These are phyloP conservation scores for Hyaloraphidium curvatum DNA, from an alignment of 192 early-diverging fungal species.

Conservation along the genomic window DNA sequence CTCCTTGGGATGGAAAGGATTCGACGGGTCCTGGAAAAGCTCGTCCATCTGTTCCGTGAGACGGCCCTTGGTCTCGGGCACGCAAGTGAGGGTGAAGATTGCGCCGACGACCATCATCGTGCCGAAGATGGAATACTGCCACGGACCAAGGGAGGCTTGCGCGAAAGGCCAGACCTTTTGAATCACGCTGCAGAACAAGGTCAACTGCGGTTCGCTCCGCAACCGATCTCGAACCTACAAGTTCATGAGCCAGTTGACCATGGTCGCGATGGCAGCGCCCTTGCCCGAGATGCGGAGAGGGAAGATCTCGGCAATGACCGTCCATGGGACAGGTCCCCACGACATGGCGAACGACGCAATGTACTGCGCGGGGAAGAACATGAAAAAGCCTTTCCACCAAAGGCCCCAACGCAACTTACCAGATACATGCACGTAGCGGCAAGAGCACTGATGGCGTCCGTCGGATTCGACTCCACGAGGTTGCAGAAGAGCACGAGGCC, in stretches of 20 bases:
- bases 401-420: background rate
- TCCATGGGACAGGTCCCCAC: conserved; percentile 7
- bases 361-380: too few species aligned
- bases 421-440: background rate
- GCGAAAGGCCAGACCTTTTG: background rate
- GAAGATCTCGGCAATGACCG: conserved; percentile 4
- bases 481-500: background rate
- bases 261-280: background rate
- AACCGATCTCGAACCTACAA: background rate
- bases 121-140: background rate
- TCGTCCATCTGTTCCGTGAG: conserved; percentile 1
- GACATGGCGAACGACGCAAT: conserved; percentile 4
- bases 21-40: too few species aligned
- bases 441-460: background rate
- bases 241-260: conserved; percentile 1
- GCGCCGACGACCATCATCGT: too few species aligned
- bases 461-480: background rate
- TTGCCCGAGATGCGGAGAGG: conserved; percentile 4
- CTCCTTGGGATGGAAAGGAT: too few species aligned
- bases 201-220: too few species aligned
- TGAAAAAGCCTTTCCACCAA: conserved; percentile 1
- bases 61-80: conserved; percentile 18
- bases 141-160: background rate
- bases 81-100: too few species aligned
- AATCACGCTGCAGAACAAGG: background rate